These are phyloP conservation scores for Chaetomium tenue DNA, from an alignment of 495 filamentous ascomycete species.

Conservation along the genomic window DNA sequence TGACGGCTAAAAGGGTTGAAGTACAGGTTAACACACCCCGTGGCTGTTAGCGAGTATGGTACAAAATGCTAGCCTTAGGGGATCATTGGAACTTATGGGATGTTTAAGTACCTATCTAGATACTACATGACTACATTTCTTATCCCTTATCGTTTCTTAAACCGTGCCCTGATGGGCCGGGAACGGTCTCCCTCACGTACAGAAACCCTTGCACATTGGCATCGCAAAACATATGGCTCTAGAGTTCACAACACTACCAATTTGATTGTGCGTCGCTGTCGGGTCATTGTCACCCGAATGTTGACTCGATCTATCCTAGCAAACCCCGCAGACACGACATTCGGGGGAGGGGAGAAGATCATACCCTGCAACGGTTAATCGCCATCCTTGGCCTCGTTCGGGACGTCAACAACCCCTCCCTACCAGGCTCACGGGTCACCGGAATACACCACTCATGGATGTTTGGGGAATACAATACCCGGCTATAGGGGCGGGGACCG, in stretches of 20 bases:
- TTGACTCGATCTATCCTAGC: not conserved
- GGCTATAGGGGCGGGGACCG: not conserved
- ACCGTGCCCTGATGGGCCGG: no score
- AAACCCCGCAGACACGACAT: constrained; percentile 22
- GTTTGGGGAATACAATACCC: constrained; percentile 11
- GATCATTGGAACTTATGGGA: no score
- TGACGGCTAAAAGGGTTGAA: no score
- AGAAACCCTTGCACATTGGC: not conserved
- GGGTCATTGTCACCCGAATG: constrained; percentile 23
- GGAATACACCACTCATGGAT: constrained; percentile 9
- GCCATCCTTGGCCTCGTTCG: constrained; percentile 19
- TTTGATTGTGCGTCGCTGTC: constrained; percentile 1
- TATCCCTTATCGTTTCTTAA: no score
- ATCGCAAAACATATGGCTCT: not conserved
- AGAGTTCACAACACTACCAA: not conserved
- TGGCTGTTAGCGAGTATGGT: no score
- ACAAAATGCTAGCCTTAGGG: no score
- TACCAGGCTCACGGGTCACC: constrained; percentile 13
- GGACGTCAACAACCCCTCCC: constrained; percentile 12
- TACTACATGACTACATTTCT: no score
- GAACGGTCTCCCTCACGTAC: not conserved
- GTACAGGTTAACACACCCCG: no score
- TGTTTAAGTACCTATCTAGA: no score
- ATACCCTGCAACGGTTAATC: constrained; percentile 23
- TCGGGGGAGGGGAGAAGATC: constrained; percentile 7